phyloP scores from a whole-genome alignment of 179 eudicot genomes.

The Pouteria campechiana region DNA sequence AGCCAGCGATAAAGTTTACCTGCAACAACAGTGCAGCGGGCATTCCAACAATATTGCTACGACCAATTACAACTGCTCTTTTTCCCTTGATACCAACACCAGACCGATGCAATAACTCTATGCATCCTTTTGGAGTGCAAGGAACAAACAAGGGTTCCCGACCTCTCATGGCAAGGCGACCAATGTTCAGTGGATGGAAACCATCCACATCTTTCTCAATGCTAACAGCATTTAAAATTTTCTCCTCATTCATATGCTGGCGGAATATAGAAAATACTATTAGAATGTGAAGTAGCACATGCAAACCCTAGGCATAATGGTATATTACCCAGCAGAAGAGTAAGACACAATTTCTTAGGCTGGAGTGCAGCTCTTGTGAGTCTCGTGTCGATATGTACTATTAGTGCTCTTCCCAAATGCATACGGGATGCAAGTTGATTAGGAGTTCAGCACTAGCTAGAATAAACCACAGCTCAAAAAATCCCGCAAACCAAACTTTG shows the following conservation, averaged over 20 bases:
- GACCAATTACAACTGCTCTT: conserved; percentile 81
- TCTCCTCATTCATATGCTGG: conserved; percentile 91
- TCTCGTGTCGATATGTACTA: too few relatives aligned
- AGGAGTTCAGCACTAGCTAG: too few relatives aligned
- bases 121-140: conserved; percentile 97
- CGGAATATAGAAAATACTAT: background rate
- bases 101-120: conserved; percentile 78
- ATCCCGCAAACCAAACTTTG: too few relatives aligned
- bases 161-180: conserved; percentile 82
- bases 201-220: conserved; percentile 96
- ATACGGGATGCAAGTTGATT: too few relatives aligned
- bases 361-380: too few relatives aligned
- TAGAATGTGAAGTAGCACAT: background rate
- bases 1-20: conserved; percentile 14
- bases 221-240: conserved; percentile 62
- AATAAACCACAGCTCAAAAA: too few relatives aligned
- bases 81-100: conserved; percentile 65
- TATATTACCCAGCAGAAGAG: too few relatives aligned
- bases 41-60: conserved; percentile 90
- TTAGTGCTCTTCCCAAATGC: too few relatives aligned
- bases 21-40: conserved; percentile 87
- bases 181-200: conserved; percentile 79
- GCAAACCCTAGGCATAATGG: too few relatives aligned
- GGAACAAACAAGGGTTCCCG: conserved; percentile 90
- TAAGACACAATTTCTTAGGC: too few relatives aligned